Percentiles rank a stretch among this genome's conserved stretches.
Conservation (phyloP, 805 yeast genomes). For the Yarrowia sp. region DNA sequence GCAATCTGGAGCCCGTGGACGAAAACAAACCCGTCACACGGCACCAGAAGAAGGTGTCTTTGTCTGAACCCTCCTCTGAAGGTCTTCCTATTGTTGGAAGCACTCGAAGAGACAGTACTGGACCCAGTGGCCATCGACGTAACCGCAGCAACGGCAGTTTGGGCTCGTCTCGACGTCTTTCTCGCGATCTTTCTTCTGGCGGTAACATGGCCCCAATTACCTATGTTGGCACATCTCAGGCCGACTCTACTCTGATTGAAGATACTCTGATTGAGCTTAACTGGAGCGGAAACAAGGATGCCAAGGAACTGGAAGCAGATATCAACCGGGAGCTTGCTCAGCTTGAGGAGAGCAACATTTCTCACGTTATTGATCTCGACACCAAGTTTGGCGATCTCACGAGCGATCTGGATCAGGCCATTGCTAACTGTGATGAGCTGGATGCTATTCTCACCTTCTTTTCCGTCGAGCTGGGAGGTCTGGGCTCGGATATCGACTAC, state of each 20-base stretch:
- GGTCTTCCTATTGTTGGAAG: conserved; percentile 6
- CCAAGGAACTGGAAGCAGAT: conserved; percentile 54
- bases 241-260: conserved; percentile 42
- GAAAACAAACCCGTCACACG: neutral
- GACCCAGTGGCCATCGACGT: neutral
- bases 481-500: conserved; percentile 63
- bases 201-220: conserved; percentile 6
- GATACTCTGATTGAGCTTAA: conserved; percentile 74
- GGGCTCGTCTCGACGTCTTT: conserved; percentile 4
- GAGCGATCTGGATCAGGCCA: conserved; percentile 44
- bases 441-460: conserved; percentile 54
- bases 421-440: conserved; percentile 53
- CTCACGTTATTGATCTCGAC: conserved; percentile 51
- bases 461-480: conserved; percentile 58
- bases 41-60: conserved; percentile 24
- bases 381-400: conserved; percentile 45
- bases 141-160: conserved; percentile 1
- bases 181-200: neutral
- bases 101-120: neutral
- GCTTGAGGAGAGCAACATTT: conserved; percentile 61
- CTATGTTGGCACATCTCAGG: conserved; percentile 19
- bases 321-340: conserved; percentile 57
- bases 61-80: neutral
- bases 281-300: conserved; percentile 69
- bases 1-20: conserved; percentile 1